A percentile compares a stretch with the other conserved stretches of the same genome.
These are phyloP conservation scores for Sanghuangporus weigelae DNA, from an alignment of 1,284 basidiomycete genomes.

Conservation along the genomic window DNA sequence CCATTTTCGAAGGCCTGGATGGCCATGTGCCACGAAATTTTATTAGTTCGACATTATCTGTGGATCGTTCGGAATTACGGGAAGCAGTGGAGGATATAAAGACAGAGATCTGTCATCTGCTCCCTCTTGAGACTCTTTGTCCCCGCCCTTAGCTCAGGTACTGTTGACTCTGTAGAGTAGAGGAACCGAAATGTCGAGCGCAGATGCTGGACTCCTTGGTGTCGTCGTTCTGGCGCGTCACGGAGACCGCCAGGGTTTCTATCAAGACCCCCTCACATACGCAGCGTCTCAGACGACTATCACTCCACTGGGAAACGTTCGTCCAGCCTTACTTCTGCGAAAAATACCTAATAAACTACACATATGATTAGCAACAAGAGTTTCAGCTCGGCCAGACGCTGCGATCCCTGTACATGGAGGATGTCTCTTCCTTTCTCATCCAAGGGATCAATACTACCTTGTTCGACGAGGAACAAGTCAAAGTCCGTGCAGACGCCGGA, in stretches of 20 bases:
- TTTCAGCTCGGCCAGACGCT: conserved; percentile 40
- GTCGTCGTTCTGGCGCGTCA: conserved; percentile 45
- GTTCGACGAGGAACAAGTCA: conserved; percentile 32
- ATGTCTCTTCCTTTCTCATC: conserved; percentile 32
- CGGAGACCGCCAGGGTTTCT: conserved; percentile 43
- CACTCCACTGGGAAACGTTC: conserved; percentile 43
- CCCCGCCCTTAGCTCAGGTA: neutral
- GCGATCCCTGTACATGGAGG: conserved; percentile 36
- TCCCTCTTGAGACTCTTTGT: neutral
- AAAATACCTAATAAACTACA: neutral
- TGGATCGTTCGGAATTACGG: too few relatives aligned
- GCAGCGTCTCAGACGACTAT: conserved; percentile 40
- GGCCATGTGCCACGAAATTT: too few relatives aligned
- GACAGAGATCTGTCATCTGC: neutral
- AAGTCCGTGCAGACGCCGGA: conserved; percentile 41
- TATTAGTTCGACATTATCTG: too few relatives aligned
- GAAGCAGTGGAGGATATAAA: too few relatives aligned
- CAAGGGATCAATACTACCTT: conserved; percentile 29
- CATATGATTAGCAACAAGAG: conserved; percentile 32
- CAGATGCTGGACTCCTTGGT: conserved; percentile 32
- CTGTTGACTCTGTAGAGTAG: neutral
- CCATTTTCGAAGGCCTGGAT: too few relatives aligned
- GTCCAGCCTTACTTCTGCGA: neutral
- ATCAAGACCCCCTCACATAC: conserved; percentile 37
- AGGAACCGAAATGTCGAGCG: neutral